phyloP scores from a whole-genome alignment of 2,329 filamentous ascomycete species.

The Fusarium virguliforme region DNA sequence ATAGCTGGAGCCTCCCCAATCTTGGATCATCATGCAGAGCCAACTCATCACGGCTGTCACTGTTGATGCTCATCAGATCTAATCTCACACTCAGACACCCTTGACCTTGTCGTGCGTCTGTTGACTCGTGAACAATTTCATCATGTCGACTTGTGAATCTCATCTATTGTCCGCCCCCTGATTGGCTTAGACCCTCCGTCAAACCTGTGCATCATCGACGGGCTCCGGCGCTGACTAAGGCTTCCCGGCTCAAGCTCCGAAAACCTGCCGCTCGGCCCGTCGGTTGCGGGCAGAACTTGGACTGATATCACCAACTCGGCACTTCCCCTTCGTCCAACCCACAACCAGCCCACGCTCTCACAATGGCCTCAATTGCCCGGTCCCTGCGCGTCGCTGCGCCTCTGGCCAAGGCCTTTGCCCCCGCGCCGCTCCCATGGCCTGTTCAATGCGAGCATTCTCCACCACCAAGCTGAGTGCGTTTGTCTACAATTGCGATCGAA shows the following conservation, averaged over 20 bases:
- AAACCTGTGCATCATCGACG: conserved; percentile 2
- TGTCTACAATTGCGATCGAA: conserved; percentile 12
- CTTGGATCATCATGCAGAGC: conserved; percentile 23
- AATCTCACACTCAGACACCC: neutral
- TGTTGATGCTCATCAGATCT: conserved; percentile 7
- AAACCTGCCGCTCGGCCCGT: conserved; percentile 40
- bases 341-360: conserved; percentile 36
- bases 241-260: conserved; percentile 34
- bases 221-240: conserved; percentile 35
- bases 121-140: no score
- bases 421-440: conserved; percentile 60
- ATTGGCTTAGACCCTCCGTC: conserved; percentile 25
- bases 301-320: conserved; percentile 40
- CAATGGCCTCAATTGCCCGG: conserved; percentile 75
- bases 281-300: conserved; percentile 37
- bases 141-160: neutral
- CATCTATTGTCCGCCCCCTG: conserved; percentile 1
- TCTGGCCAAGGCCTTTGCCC: conserved; percentile 59
- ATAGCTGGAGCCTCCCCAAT: neutral
- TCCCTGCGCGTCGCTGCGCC: conserved; percentile 68
- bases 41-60: conserved; percentile 17
- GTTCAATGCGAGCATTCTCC: conserved; percentile 60
- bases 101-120: conserved; percentile 10
- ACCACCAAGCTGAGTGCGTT: conserved; percentile 58
- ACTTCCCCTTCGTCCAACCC: conserved; percentile 6